These are phyloP conservation scores for Nissolia schottii DNA, from an alignment of 306 rosid species.

Conservation along the genomic window DNA sequence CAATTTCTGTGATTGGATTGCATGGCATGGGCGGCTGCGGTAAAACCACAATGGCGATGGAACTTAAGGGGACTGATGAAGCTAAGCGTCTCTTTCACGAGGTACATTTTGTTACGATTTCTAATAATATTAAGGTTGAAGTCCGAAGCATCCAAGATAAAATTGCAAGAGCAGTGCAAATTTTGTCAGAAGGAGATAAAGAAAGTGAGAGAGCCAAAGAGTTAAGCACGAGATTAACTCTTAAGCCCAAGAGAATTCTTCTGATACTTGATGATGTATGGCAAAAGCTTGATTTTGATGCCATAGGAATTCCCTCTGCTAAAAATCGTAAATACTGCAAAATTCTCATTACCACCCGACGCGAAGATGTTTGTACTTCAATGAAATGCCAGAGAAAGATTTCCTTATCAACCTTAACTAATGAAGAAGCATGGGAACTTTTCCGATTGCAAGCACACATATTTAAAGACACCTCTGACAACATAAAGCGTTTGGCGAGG, in stretches of 20 bases:
- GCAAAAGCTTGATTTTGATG: not conserved
- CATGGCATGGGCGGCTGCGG: conserved; percentile 16
- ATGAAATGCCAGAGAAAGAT: conserved; percentile 12
- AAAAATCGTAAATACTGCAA: not conserved
- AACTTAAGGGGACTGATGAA: not conserved
- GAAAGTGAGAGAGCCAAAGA: not conserved
- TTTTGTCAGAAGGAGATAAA: not conserved
- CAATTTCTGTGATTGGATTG: not conserved
- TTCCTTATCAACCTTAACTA: not conserved
- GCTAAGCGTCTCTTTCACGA: not conserved
- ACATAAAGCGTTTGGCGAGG: not conserved
- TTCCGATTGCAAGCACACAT: not conserved
- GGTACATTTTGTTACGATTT: not conserved
- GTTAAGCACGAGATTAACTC: not conserved
- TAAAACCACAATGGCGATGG: conserved; percentile 15
- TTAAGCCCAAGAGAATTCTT: not conserved
- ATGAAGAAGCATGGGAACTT: conserved; percentile 8
- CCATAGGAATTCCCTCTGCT: conserved; percentile 8
- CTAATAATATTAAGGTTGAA: not conserved
- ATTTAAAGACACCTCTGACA: not conserved
- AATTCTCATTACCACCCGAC: conserved; percentile 17
- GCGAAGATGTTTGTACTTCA: not conserved
- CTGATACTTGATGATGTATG: conserved; percentile 28
- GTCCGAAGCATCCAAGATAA: not conserved
- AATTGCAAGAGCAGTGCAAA: not conserved